phyloP scores from a whole-genome alignment of 352 stramenopile genomes.

The Globisporangium radiosum region DNA sequence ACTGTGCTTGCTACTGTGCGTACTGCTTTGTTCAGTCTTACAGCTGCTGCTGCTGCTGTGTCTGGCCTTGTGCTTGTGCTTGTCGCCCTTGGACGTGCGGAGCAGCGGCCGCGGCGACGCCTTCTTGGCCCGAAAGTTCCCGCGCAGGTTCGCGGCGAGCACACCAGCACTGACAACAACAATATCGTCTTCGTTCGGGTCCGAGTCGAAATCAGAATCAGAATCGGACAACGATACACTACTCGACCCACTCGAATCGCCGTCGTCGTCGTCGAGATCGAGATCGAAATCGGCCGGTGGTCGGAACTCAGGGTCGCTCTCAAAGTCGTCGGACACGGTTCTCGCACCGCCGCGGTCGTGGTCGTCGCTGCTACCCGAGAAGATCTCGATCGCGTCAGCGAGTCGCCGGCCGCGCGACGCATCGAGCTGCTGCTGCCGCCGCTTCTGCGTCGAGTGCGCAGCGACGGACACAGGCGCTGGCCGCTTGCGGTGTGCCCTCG shows the following conservation, averaged over 20 bases:
- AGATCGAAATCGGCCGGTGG: conserved; percentile 2
- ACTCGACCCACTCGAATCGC: not conserved
- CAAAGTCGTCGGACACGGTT: conserved; percentile 10
- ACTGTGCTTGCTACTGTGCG: too few species aligned
- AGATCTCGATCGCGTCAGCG: conserved; percentile 9
- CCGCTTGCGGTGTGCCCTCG: not conserved
- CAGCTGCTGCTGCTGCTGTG: not conserved
- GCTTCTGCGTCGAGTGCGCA: not conserved
- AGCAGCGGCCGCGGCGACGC: conserved; percentile 15
- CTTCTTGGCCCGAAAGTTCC: conserved; percentile 11
- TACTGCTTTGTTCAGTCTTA: conserved; percentile 4
- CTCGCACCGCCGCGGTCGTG: not conserved
- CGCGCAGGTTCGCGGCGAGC: conserved; percentile 5
- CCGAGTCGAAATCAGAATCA: not conserved
- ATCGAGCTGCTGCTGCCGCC: not conserved
- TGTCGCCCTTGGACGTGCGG: conserved; percentile 8
- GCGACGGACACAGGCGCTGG: not conserved
- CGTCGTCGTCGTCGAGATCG: not conserved
- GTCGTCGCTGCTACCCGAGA: conserved; percentile 1
- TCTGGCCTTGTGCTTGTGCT: conserved; percentile 7
- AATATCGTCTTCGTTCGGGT: conserved; percentile 9
- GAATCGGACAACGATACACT: not conserved
- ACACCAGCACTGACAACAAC: conserved; percentile 5
- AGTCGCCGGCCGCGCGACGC: not conserved
- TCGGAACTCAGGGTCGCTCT: conserved; percentile 4